Percentiles rank a stretch among this genome's conserved stretches.
These are phyloP conservation scores for Candida smagusa DNA, from an alignment of 1,139 yeast genomes.

Conservation along the genomic window DNA sequence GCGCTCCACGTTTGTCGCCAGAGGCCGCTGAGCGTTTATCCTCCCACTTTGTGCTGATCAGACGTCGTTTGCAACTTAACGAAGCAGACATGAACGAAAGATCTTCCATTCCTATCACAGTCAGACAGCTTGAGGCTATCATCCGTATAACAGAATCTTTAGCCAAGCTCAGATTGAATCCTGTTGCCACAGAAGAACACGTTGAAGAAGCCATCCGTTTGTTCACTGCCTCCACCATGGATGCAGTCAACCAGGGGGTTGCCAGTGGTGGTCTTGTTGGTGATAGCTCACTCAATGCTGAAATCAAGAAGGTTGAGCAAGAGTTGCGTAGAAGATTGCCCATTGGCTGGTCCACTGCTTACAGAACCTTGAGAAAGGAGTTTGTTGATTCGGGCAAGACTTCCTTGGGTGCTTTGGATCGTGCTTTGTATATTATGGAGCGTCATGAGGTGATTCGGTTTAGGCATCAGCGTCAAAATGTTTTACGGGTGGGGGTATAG, in stretches of 20 bases:
- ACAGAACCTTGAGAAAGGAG: slow-evolving; percentile 78
- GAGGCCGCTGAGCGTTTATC: slow-evolving; percentile 90
- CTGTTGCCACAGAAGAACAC: slow-evolving; percentile 83
- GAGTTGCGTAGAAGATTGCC: slow-evolving; percentile 90
- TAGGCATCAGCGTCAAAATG: slow-evolving; percentile 83
- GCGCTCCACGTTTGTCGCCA: slow-evolving; percentile 89
- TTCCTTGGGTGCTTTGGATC: slow-evolving; percentile 73
- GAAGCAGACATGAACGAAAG: slow-evolving; percentile 84
- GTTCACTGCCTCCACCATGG: slow-evolving; percentile 96
- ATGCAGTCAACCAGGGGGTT: slow-evolving; percentile 88
- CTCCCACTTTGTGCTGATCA: slow-evolving; percentile 90
- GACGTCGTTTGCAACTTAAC: slow-evolving; percentile 77
- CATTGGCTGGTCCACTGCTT: slow-evolving; percentile 94
- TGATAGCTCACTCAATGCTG: slow-evolving; percentile 57
- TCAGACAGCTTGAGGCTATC: slow-evolving; percentile 96
- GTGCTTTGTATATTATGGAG: slow-evolving; percentile 78
- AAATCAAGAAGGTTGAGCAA: slow-evolving; percentile 75
- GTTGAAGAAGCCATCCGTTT: slow-evolving; percentile 94
- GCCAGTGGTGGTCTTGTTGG: slow-evolving; percentile 37
- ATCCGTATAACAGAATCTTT: slow-evolving; percentile 93
- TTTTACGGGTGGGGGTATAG: slow-evolving; percentile 75
- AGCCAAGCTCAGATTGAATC: slow-evolving; percentile 80
- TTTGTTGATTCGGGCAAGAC: slow-evolving; percentile 72
- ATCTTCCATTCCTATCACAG: slow-evolving; percentile 94
- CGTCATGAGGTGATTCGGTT: slow-evolving; percentile 83